Conservation (phyloP, 352 stramenopile species). For the Saprolegnia diclina region DNA sequence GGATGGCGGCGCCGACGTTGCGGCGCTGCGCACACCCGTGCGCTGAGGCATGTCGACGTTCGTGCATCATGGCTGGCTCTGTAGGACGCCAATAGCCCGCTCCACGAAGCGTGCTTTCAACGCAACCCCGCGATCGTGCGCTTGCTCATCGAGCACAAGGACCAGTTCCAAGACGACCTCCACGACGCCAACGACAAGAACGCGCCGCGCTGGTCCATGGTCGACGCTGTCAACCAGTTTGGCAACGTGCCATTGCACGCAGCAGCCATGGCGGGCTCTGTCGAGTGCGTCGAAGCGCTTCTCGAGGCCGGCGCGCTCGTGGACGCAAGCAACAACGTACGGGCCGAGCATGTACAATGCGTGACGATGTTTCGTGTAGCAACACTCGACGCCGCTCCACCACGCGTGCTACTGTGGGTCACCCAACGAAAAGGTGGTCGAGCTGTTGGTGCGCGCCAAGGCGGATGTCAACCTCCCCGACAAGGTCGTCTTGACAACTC, state of each 20-base stretch:
- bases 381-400: slow-evolving; percentile 62
- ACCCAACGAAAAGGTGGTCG: slow-evolving; percentile 46
- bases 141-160: slow-evolving; percentile 45
- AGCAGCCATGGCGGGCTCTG: slow-evolving; percentile 50
- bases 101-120: slow-evolving; percentile 61
- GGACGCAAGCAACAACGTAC: slow-evolving; percentile 50
- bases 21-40: slow-evolving; percentile 63
- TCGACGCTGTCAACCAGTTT: slow-evolving; percentile 41
- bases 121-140: slow-evolving; percentile 47
- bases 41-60: not conserved
- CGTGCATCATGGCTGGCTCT: not conserved
- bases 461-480: slow-evolving; percentile 58
- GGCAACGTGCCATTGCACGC: slow-evolving; percentile 74
- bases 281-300: slow-evolving; percentile 43
- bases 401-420: slow-evolving; percentile 72
- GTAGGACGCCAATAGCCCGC: slow-evolving; percentile 69
- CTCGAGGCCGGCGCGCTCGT: slow-evolving; percentile 44
- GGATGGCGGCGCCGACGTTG: slow-evolving; percentile 52
- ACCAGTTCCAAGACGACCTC: slow-evolving; percentile 39
- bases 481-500: too few relatives aligned
- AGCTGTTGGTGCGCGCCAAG: slow-evolving; percentile 50
- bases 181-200: slow-evolving; percentile 54
- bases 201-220: slow-evolving; percentile 30
- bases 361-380: slow-evolving; percentile 33
- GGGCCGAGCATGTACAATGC: slow-evolving; percentile 12